These are phyloP conservation scores for Diaporthe sp. DNA, from an alignment of 2,329 filamentous ascomycete species.

Conservation along the genomic window DNA sequence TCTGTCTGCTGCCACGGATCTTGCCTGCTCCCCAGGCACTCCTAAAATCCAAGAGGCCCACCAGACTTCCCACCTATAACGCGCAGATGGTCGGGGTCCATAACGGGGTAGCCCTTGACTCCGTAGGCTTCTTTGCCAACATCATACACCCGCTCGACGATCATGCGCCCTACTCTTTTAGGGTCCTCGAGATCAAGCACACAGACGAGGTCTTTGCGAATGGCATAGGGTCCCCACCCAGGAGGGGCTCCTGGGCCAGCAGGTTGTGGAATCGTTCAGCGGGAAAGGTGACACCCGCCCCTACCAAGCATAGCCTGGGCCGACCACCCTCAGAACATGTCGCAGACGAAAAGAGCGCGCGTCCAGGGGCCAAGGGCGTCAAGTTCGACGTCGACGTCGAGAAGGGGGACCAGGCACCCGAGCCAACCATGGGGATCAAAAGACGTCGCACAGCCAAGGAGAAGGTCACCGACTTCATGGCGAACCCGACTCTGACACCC, in stretches of 20 bases:
- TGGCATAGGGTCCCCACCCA: background rate
- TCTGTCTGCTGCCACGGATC: conserved; percentile 70
- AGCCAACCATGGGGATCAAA: conserved; percentile 43
- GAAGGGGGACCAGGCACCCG: conserved; percentile 30
- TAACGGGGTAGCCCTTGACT: conserved; percentile 65
- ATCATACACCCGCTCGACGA: conserved; percentile 69
- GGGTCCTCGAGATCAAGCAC: conserved; percentile 63
- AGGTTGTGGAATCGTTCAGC: background rate
- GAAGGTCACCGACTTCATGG: conserved; percentile 57
- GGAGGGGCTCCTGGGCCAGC: background rate
- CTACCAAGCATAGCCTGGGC: background rate
- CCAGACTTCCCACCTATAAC: conserved; percentile 66
- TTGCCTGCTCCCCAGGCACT: conserved; percentile 73
- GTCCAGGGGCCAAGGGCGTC: conserved; percentile 4
- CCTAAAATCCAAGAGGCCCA: conserved; percentile 67
- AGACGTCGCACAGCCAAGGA: conserved; percentile 54
- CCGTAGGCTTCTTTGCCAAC: conserved; percentile 72
- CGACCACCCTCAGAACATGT: conserved; percentile 14
- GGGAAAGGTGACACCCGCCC: background rate
- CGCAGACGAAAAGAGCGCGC: background rate
- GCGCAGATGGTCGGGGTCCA: conserved; percentile 70
- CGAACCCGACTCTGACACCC: conserved; percentile 56
- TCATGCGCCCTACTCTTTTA: conserved; percentile 60
- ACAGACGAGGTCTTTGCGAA: conserved; percentile 44
- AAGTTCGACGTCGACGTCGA: conserved; percentile 40